phyloP scores from a whole-genome alignment of 208 protist genomes.

The Trypanosoma rangeli region DNA sequence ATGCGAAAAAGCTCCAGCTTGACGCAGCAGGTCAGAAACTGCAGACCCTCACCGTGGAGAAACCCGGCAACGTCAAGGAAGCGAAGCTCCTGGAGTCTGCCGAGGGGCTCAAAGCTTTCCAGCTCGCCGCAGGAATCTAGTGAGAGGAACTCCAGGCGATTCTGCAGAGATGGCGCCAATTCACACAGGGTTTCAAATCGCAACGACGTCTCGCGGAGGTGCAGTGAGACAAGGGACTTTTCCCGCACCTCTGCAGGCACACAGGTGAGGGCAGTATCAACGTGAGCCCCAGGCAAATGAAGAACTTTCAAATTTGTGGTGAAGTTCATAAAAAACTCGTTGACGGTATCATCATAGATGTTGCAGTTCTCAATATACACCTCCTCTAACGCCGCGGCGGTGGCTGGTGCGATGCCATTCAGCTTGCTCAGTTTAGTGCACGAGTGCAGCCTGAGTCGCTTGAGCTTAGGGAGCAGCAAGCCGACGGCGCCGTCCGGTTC shows the following conservation, averaged over 20 bases:
- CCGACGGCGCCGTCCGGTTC: constrained; percentile 62
- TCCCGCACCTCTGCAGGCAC: constrained; percentile 41
- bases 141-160: constrained; percentile 65
- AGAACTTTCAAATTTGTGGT: constrained; percentile 48
- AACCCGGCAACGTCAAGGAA: constrained; percentile 78
- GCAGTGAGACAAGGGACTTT: constrained; percentile 40
- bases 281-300: constrained; percentile 52
- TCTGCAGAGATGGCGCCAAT: constrained; percentile 43
- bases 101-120: constrained; percentile 46
- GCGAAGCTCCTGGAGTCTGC: constrained; percentile 47
- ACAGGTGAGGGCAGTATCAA: constrained; percentile 50
- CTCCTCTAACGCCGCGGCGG: constrained; percentile 53
- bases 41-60: constrained; percentile 49
- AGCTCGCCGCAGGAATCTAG: constrained; percentile 60
- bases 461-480: constrained; percentile 54
- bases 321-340: constrained; percentile 57
- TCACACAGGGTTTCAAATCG: constrained; percentile 57
- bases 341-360: constrained; percentile 73
- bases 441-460: constrained; percentile 56
- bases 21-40: constrained; percentile 42
- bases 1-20: constrained; percentile 78
- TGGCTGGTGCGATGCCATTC: constrained; percentile 62
- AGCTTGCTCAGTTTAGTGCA: constrained; percentile 72
- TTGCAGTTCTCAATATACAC: constrained; percentile 73
- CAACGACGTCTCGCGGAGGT: constrained; percentile 55